Evolutionary conservation across 1,284 basidiomycete species (phyloP).

Genomic region (Rhodotorula glutinis): DNA sequence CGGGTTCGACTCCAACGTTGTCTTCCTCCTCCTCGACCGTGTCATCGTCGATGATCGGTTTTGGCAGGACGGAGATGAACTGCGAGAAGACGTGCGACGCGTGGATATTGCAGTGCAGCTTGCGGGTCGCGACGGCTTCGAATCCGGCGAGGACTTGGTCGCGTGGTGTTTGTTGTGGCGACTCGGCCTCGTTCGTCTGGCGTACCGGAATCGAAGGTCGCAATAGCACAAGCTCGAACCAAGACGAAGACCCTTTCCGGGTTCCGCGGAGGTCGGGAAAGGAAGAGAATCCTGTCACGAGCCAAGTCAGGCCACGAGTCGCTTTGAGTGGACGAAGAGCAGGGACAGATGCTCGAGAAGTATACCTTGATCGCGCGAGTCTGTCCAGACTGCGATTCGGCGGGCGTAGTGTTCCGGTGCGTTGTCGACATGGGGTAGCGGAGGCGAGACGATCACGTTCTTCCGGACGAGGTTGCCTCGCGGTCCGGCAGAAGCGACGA

Average conservation of each 20-base stretch:
- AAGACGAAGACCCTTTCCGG: constrained; percentile 21
- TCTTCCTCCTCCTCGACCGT: no score
- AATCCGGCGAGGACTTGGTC: no score
- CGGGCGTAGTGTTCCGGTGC: background rate
- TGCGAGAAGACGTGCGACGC: background rate
- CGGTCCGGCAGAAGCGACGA: background rate
- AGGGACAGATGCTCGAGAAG: no score
- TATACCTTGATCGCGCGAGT: constrained; percentile 30
- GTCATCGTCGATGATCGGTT: background rate
- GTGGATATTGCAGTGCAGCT: constrained; percentile 25
- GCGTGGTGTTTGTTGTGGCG: background rate
- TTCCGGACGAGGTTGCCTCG: background rate
- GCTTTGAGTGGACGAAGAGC: background rate
- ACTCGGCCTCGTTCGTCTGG: no score
- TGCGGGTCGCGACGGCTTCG: background rate
- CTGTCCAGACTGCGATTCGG: constrained; percentile 15
- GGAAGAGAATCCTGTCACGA: constrained; percentile 27
- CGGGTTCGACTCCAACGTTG: no score
- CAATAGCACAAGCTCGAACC: constrained; percentile 27
- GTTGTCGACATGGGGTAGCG: background rate
- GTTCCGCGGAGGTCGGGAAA: constrained; percentile 22
- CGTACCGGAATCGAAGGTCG: background rate
- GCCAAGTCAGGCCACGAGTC: background rate
- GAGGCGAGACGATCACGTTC: background rate
- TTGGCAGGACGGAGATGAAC: background rate